Evolutionary conservation across 2,329 filamentous ascomycete genomes (phyloP).

Genomic region (Hypocreales sp.): DNA sequence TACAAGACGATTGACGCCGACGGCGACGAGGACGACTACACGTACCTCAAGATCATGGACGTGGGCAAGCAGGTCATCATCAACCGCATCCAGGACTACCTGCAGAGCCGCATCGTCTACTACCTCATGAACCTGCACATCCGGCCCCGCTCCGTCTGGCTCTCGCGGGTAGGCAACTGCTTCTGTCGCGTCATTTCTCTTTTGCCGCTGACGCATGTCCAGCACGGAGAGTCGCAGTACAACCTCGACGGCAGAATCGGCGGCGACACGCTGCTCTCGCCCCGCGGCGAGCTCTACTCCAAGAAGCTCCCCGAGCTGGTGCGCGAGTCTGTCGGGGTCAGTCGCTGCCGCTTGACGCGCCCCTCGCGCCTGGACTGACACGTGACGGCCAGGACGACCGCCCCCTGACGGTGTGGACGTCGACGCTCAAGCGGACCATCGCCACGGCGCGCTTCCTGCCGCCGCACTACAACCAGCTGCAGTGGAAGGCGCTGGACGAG

Average conservation of each 20-base stretch:
- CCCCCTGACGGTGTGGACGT: constrained; percentile 47
- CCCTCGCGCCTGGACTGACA: neutral
- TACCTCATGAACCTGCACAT: constrained; percentile 99
- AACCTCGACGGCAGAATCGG: constrained; percentile 87
- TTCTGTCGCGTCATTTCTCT: no score
- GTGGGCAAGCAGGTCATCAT: constrained; percentile 94
- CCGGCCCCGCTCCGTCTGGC: constrained; percentile 88
- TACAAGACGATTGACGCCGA: constrained; percentile 84
- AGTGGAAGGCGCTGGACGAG: constrained; percentile 98
- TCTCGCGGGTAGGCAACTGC: constrained; percentile 79
- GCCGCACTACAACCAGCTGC: constrained; percentile 74
- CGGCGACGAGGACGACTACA: constrained; percentile 66
- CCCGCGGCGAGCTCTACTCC: constrained; percentile 77
- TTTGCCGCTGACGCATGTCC: no score
- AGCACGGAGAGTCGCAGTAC: constrained; percentile 91
- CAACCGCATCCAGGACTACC: constrained; percentile 92
- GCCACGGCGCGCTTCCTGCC: constrained; percentile 77
- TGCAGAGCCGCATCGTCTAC: constrained; percentile 92
- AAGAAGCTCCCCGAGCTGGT: constrained; percentile 72
- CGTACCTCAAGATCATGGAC: constrained; percentile 95
- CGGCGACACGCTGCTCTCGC: constrained; percentile 76
- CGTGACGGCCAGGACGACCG: constrained; percentile 34
- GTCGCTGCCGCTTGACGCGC: constrained; percentile 11
- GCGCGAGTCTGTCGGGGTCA: constrained; percentile 70
- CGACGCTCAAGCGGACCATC: constrained; percentile 64